Evolutionary conservation across 129 eudicot species (phyloP).

Genomic region (Silybum marianum): DNA sequence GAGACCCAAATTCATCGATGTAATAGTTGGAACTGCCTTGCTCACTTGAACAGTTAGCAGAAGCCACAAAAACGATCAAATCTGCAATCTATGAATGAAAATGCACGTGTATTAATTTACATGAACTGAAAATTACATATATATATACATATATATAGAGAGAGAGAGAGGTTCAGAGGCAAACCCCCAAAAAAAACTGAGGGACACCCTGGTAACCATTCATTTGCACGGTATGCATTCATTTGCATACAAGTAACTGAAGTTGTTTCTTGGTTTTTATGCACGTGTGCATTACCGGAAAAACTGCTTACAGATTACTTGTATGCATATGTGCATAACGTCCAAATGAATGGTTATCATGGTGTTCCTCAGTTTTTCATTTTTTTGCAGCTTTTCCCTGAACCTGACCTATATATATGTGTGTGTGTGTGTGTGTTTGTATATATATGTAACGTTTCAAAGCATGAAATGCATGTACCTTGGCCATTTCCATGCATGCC

Average conservation of each 20-base stretch:
- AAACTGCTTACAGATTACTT: too few relatives aligned
- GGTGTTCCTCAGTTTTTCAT: too few relatives aligned
- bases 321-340: too few relatives aligned
- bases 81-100: slow-evolving; percentile 73
- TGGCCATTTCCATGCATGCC: slow-evolving; percentile 97
- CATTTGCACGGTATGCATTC: too few relatives aligned
- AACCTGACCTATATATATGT: neutral
- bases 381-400: too few relatives aligned
- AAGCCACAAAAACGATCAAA: slow-evolving; percentile 90
- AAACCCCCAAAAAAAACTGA: too few relatives aligned
- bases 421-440: neutral
- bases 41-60: slow-evolving; percentile 60
- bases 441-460: neutral
- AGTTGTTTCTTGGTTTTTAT: too few relatives aligned
- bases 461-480: slow-evolving; percentile 50
- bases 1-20: slow-evolving; percentile 92
- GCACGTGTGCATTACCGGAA: too few relatives aligned
- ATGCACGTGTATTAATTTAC: neutral
- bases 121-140: slow-evolving; percentile 1
- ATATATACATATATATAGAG: neutral
- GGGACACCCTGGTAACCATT: too few relatives aligned
- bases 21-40: slow-evolving; percentile 45
- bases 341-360: too few relatives aligned
- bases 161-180: too few relatives aligned
- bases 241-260: too few relatives aligned